A percentile compares a stretch with the other conserved stretches of the same genome.
Conservation (phyloP, 2,329 filamentous ascomycete genomes). For the Fusarium siculi region DNA sequence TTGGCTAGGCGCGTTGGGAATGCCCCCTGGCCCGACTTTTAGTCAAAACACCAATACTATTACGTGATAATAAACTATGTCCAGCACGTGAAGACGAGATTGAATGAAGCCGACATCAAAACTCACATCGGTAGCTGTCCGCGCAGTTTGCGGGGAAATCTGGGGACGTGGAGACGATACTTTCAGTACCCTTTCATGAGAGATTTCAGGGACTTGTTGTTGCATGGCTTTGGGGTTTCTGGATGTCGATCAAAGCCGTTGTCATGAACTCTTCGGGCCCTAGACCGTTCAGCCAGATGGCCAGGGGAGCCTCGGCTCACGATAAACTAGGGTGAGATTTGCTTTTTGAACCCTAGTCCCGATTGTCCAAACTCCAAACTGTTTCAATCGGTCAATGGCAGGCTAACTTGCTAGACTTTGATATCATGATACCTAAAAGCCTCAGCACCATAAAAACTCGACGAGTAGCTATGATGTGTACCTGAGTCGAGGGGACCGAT, state of each 20-base stretch:
- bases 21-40: conserved; percentile 31
- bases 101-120: conserved; percentile 20
- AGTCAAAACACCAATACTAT: conserved; percentile 41
- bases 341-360: conserved; percentile 18
- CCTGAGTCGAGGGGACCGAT: conserved; percentile 24
- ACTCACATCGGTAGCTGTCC: conserved; percentile 15
- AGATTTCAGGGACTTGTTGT: conserved; percentile 14
- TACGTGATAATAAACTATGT: conserved; percentile 40
- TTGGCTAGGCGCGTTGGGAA: conserved; percentile 26
- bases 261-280: conserved; percentile 16
- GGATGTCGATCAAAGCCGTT: conserved; percentile 21
- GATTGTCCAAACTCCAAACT: conserved; percentile 1
- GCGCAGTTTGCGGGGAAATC: conserved; percentile 44
- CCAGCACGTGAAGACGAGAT: conserved; percentile 36
- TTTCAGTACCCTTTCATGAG: conserved; percentile 10
- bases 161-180: conserved; percentile 38
- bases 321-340: conserved; percentile 21
- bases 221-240: conserved; percentile 9
- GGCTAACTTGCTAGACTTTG: neutral
- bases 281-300: conserved; percentile 2
- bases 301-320: conserved; percentile 21
- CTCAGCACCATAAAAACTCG: neutral
- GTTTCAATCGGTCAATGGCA: neutral
- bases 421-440: conserved; percentile 2
- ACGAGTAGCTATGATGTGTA: conserved; percentile 8